Conservation (phyloP, 1,284 basidiomycete genomes). For the Anthracocystis panici-leucophaei region DNA sequence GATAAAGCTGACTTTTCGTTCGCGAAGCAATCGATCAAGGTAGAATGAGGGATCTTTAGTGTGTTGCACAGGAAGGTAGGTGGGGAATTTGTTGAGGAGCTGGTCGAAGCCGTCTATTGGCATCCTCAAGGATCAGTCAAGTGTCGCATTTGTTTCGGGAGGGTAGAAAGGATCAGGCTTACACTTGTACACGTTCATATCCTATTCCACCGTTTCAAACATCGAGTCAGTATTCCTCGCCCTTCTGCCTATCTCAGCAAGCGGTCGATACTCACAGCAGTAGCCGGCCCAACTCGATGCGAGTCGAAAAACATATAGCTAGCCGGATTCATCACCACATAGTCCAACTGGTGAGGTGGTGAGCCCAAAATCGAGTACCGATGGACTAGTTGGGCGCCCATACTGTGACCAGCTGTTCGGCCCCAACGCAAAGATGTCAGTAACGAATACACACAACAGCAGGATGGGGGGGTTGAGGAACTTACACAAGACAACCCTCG, state of each 20-base stretch:
- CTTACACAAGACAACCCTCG: conserved; percentile 42
- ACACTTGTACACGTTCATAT: conserved; percentile 55
- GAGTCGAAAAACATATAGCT: conserved; percentile 39
- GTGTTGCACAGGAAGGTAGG: conserved; percentile 1
- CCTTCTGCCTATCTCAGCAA: too few species aligned
- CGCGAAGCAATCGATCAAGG: conserved; percentile 10
- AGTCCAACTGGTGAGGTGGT: conserved; percentile 11
- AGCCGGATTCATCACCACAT: conserved; percentile 44
- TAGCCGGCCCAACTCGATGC: conserved; percentile 17
- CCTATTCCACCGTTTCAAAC: neutral
- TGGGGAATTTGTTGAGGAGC: conserved; percentile 11
- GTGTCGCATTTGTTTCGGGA: too few species aligned
- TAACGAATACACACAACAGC: too few species aligned
- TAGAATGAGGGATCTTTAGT: neutral
- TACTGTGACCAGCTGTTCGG: conserved; percentile 44
- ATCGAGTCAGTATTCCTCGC: neutral
- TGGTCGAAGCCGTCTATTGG: conserved; percentile 36
- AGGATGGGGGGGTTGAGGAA: neutral
- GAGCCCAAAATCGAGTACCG: conserved; percentile 41
- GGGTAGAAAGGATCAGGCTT: neutral
- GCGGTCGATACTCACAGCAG: conserved; percentile 10
- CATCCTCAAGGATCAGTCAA: neutral
- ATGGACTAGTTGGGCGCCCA: conserved; percentile 47
- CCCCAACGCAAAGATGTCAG: neutral
- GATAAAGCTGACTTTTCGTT: conserved; percentile 27